Base-by-base conservation (phyloP, 177 flowering plant genomes). In the Vitis hybrid region DNA sequence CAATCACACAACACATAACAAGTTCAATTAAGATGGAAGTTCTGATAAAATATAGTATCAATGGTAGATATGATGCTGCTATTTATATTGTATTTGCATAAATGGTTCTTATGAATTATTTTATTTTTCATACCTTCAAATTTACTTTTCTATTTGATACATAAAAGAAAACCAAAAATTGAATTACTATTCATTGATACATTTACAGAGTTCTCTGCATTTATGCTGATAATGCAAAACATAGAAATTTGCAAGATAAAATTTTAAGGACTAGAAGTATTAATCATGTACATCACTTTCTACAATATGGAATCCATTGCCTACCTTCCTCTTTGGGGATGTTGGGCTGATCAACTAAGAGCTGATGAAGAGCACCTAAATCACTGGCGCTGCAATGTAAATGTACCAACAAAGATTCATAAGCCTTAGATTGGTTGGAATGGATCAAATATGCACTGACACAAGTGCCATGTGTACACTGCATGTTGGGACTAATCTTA, bases 301-400 rank as follows among this genome's bases (percentile, higher is more conserved):
- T 29, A 20, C 20, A 51, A 3, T 13, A 5, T 9, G 7, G 53
- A 63, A 45, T 29, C 10, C 1, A 19, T 50, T 14, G 63, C 66
- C 3, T 73, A 90, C 97, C 95, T 87, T 92, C 89, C 20, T 86
- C 89, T 70, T 74, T 83, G 15, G 84, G 86, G 50, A 92, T 90
- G 73, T 92, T 88, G 63, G 97, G 95, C 79, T 92, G 97, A 81
- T 92, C 95, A 72, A 82, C 82, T 70, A 90, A 74, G 26, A 90
- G 82, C 61, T 83, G 87, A 63, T 79, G 80, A 60, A 92, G 83
- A 8, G 89, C 86, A 31, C 71, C 76, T 55, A 90, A 62, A 82
- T 86, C 95, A 71, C 71, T 63, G 3, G 81, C 73, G 68, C 97
- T 90, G 77, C 68, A 76, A 63, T 16, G 65, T 39, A 19, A 22